Conservation (phyloP, 257 asterid genomes). For the Echium plantagineum region DNA sequence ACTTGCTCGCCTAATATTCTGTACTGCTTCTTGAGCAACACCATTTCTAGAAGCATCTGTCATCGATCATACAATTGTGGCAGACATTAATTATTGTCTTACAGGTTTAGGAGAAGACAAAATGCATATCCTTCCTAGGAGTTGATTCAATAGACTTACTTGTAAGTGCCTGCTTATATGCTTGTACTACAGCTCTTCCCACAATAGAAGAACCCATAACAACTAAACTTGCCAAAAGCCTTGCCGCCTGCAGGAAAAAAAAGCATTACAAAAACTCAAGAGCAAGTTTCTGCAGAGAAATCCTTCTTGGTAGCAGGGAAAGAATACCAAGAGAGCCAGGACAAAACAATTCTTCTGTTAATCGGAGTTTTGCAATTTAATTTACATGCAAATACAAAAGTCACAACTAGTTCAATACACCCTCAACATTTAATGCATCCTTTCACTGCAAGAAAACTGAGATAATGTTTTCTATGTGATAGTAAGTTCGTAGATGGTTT, state of each 20-base stretch:
- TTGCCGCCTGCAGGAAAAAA: slow-evolving; percentile 26
- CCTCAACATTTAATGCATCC: no score
- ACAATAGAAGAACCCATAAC: slow-evolving; percentile 31
- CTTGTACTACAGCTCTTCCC: slow-evolving; percentile 30
- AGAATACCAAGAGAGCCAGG: no score
- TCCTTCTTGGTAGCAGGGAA: neutral
- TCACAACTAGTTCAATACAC: no score
- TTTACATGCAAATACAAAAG: no score
- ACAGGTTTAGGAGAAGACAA: neutral
- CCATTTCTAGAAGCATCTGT: slow-evolving; percentile 36
- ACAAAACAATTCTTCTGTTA: no score
- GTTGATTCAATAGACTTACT: slow-evolving; percentile 18
- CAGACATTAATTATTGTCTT: neutral
- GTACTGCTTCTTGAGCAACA: slow-evolving; percentile 41
- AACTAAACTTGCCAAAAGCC: slow-evolving; percentile 28
- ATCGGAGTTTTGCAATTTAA: no score
- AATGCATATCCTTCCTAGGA: neutral
- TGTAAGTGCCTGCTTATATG: slow-evolving; percentile 38
- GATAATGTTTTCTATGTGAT: no score
- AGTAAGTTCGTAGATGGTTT: no score
- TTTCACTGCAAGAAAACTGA: no score
- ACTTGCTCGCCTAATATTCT: slow-evolving; percentile 20
- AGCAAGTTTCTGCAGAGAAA: neutral
- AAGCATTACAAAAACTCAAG: slow-evolving; percentile 1
- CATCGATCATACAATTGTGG: neutral